Base-by-base conservation (phyloP, 176 grass and related monocot species). In the Hsuehochloa calcarea region DNA sequence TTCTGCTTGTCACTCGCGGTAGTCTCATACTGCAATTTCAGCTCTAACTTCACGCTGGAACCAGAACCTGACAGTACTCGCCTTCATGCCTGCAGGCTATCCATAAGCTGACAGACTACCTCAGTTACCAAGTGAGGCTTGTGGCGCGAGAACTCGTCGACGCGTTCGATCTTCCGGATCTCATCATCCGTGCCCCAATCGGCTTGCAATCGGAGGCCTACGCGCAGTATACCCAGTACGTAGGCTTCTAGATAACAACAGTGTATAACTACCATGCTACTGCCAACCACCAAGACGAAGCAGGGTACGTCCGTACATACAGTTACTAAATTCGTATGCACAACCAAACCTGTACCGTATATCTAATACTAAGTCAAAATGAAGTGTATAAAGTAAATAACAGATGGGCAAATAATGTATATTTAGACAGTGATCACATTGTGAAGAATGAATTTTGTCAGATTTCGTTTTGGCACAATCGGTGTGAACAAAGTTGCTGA, bases 81-180 rank as follows among this genome's bases (percentile, higher is more conserved):
- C 14, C 22, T 26, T 34, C 44, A 23, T 72, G 19, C 54, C 74
- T 84, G 60, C 88, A 98, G 96, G 96, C 96, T 51, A 96, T 98
- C 80, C 91, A 96, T 68, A 99, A 99, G 68, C 54, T 96, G 25
- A 85, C 86, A 62, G 91, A 99, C 74, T 99, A 99, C 76, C 84
- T 96, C n/a, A 93, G 96, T 85, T 99, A 92, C 88, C 96, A 99
- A 84, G 93, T 96, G 58, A 95, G 93, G 68, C 90, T 94, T 34
- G 88, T 99, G 23, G 90, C 93, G 0, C 69, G 62, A 71, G 96
- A 99, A 86, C 90, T 99, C 3, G 84, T 94, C 0, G 91, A 96
- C 5, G 93, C 93, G 8, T 96, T 99, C 12, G 91, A 99, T 87
- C 74, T 99, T 74, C 93, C 93, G 13, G 96, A 99, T 86, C 34